Evolutionary conservation across 2,329 filamentous ascomycete genomes (phyloP), one percentile per base, ranked within the genome.

Genomic region (Neofusicoccum cordaticola): DNA sequence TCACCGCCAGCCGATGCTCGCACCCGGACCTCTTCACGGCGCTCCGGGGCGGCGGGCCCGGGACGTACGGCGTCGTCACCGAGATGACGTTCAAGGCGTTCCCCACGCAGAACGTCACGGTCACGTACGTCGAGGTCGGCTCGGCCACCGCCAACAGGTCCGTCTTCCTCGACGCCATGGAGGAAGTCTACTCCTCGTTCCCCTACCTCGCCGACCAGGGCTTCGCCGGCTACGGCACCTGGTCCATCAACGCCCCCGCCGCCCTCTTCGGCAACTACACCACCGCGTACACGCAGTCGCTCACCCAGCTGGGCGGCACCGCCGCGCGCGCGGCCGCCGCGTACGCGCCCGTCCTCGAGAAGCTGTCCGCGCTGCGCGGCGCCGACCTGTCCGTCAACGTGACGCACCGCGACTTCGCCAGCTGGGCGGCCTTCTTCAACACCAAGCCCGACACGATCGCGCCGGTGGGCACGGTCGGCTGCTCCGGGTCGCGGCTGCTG

Each of bases 11-110:
- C 2, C 62, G 70, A 12, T 70, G 67, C 7, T 47, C 72, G n/a
- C 73, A 76, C 62, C 42, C 68, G 2, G 75, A 77, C 50, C 70
- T 77, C 1, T 77, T 75, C 67, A 77, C 74, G 73, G 76, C 75
- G 9, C 66, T 77, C 1, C 69, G 66, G 9, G 72, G 71, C 6
- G 75, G 74, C 31, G 74, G 74, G 1, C 72, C 72, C 3, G 72
- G 71, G 22, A 75, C 71, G 1, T 77, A 71, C 53, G 75, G 69
- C 12, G 68, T 76, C 19, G 72, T 76, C 15, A 57, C 72, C 9
- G 72, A 72, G 2, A 51, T 74, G 51, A 77, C 75, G 3, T 68
- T 73, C 4, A 71, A 69, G 57, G 51, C 37, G 3, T 56, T 56
- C 17, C 19, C 51, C 0, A 56, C 51, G 0, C 17, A 22, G 2